Evolutionary conservation across 2,329 filamentous ascomycete genomes (phyloP).

Genomic region (Microcera coccophila): DNA sequence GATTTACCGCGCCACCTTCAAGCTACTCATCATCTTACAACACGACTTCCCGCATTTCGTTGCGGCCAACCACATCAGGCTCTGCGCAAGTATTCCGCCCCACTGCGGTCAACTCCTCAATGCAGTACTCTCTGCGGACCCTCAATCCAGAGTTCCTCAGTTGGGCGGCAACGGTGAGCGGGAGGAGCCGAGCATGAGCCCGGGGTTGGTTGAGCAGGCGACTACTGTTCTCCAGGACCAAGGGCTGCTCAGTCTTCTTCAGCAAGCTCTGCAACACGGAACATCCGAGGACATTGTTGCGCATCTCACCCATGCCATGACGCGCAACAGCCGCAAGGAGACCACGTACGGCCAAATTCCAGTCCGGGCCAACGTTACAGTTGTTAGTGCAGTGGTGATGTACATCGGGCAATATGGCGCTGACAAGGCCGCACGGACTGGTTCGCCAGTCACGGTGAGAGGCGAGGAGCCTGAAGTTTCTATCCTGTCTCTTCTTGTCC

Average conservation of each 20-base stretch:
- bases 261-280: conserved; percentile 57
- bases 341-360: conserved; percentile 64
- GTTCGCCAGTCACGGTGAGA: conserved; percentile 50
- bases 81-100: conserved; percentile 76
- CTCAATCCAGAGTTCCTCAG: conserved; percentile 65
- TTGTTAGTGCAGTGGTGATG: conserved; percentile 79
- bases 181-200: conserved; percentile 68
- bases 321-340: conserved; percentile 53
- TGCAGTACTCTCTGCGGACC: conserved; percentile 77
- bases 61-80: conserved; percentile 76
- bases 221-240: conserved; percentile 49
- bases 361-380: conserved; percentile 62
- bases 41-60: conserved; percentile 96
- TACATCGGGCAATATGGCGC: conserved; percentile 75
- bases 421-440: conserved; percentile 53
- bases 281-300: conserved; percentile 70
- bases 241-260: conserved; percentile 57
- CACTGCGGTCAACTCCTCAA: conserved; percentile 88
- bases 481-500: conserved; percentile 71
- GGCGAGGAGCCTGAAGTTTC: conserved; percentile 55
- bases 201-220: conserved; percentile 62
- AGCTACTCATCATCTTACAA: conserved; percentile 78
- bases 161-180: conserved; percentile 70
- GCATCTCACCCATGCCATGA: conserved; percentile 70
- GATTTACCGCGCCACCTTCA: conserved; percentile 77